Evolutionary conservation across 257 asterid genomes (phyloP).

Genomic region (Solanum appendiculatum): DNA sequence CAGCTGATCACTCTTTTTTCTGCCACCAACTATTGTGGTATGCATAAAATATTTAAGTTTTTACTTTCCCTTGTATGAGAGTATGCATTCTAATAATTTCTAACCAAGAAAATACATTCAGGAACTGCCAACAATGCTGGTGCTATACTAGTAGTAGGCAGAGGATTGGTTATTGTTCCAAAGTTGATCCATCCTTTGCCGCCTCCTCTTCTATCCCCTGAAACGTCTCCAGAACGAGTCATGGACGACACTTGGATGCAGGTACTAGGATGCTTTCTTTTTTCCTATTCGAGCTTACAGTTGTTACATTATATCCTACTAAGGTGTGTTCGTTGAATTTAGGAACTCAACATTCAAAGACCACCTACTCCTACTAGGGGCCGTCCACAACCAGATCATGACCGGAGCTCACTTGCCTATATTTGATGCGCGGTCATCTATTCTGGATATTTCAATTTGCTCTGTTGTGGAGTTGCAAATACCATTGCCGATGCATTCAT

Average conservation of each 20-base stretch:
- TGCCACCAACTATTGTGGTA: constrained; percentile 99
- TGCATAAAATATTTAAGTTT: not conserved
- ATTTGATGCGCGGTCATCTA: constrained; percentile 25
- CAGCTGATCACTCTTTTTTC: constrained; percentile 96
- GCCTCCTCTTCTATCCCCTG: constrained; percentile 93
- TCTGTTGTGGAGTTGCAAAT: not conserved
- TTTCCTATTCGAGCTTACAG: not conserved
- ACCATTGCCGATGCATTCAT: not conserved
- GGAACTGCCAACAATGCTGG: constrained; percentile 99
- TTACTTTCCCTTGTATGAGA: not conserved
- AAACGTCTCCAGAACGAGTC: constrained; percentile 86
- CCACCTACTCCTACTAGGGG: constrained; percentile 99
- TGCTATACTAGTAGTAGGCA: constrained; percentile 89
- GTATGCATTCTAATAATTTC: not conserved
- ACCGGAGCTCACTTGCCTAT: constrained; percentile 85
- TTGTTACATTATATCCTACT: not conserved
- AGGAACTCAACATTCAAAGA: constrained; percentile 98
- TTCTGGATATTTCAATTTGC: not conserved
- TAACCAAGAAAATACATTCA: constrained; percentile 22
- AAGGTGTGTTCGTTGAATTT: constrained; percentile 2
- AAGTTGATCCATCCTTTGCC: constrained; percentile 96
- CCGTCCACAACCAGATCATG: constrained; percentile 88
- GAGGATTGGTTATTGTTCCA: constrained; percentile 88
- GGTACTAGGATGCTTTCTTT: constrained; percentile 26
- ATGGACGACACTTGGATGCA: constrained; percentile 94